These are phyloP conservation scores for Hypoxylon perforatum DNA, from an alignment of 495 filamentous ascomycete genomes.

Conservation along the genomic window DNA sequence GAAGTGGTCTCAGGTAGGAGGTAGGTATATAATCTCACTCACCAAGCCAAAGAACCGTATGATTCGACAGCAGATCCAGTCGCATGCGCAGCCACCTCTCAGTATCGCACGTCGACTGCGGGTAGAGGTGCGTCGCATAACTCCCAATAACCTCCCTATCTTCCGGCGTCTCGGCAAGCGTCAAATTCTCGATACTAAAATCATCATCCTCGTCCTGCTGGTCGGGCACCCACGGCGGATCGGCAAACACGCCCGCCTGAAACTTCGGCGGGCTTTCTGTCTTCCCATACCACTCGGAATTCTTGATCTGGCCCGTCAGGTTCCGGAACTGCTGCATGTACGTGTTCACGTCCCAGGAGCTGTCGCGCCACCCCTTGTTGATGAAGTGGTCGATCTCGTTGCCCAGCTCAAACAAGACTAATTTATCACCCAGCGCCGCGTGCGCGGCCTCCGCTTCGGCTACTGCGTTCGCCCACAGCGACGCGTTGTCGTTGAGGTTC, in stretches of 20 bases:
- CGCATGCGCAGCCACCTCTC: slow-evolving; percentile 41
- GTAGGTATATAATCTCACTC: background rate
- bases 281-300: slow-evolving; percentile 35
- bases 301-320: slow-evolving; percentile 39
- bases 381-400: slow-evolving; percentile 51
- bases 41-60: slow-evolving; percentile 40
- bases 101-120: slow-evolving; percentile 46
- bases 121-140: slow-evolving; percentile 47
- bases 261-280: slow-evolving; percentile 30
- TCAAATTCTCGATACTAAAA: slow-evolving; percentile 45
- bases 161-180: slow-evolving; percentile 66
- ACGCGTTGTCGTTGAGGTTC: slow-evolving; percentile 42
- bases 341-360: slow-evolving; percentile 34
- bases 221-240: slow-evolving; percentile 47
- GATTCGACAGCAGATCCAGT: slow-evolving; percentile 42
- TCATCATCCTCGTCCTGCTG: slow-evolving; percentile 48
- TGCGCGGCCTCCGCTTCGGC: slow-evolving; percentile 39
- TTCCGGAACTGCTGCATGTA: slow-evolving; percentile 45
- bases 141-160: slow-evolving; percentile 54
- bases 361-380: slow-evolving; percentile 44
- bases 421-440: slow-evolving; percentile 36
- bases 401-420: slow-evolving; percentile 44
- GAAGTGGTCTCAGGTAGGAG: too few relatives aligned
- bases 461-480: slow-evolving; percentile 41
- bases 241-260: slow-evolving; percentile 46